Percentiles rank a stretch among this genome's conserved stretches.
These are phyloP conservation scores for Dothideomycetes sp. DNA, from an alignment of 2,329 filamentous ascomycete species.

Conservation along the genomic window DNA sequence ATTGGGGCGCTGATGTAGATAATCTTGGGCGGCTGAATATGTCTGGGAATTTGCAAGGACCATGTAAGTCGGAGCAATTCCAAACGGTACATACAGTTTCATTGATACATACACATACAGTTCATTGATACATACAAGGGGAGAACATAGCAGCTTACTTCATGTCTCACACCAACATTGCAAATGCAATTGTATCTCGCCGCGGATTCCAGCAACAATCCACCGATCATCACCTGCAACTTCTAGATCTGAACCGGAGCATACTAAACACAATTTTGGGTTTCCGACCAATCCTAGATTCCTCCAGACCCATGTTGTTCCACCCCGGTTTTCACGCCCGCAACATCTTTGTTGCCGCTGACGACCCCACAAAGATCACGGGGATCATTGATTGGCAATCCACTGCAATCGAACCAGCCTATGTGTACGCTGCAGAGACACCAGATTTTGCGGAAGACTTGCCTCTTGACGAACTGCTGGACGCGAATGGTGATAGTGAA, in stretches of 20 bases:
- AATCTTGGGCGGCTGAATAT: constrained; percentile 1
- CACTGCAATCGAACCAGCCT: constrained; percentile 12
- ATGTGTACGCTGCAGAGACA: constrained; percentile 9
- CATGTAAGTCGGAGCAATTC: too few species aligned
- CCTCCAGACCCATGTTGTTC: constrained; percentile 12
- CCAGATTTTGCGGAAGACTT: constrained; percentile 13
- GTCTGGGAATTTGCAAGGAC: constrained; percentile 1
- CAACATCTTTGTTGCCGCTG: constrained; percentile 23
- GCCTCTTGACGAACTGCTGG: too few species aligned
- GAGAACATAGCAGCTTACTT: constrained; percentile 4
- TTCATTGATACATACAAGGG: constrained; percentile 1
- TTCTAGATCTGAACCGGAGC: constrained; percentile 1
- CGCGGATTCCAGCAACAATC: constrained; percentile 1
- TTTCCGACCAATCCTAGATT: constrained; percentile 1
- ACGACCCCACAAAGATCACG: constrained; percentile 18
- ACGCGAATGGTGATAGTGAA: too few species aligned
- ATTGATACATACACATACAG: too few species aligned
- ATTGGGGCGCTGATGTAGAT: not conserved
- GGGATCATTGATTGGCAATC: constrained; percentile 26
- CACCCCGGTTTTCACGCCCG: constrained; percentile 22
- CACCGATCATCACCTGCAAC: constrained; percentile 2
- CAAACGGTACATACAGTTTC: too few species aligned
- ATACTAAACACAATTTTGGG: constrained; percentile 1
- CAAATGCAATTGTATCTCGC: not conserved
- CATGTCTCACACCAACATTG: constrained; percentile 8